Evolutionary conservation across 2,329 filamentous ascomycete genomes (phyloP).

Genomic region (Aspergillus fumigatus): DNA sequence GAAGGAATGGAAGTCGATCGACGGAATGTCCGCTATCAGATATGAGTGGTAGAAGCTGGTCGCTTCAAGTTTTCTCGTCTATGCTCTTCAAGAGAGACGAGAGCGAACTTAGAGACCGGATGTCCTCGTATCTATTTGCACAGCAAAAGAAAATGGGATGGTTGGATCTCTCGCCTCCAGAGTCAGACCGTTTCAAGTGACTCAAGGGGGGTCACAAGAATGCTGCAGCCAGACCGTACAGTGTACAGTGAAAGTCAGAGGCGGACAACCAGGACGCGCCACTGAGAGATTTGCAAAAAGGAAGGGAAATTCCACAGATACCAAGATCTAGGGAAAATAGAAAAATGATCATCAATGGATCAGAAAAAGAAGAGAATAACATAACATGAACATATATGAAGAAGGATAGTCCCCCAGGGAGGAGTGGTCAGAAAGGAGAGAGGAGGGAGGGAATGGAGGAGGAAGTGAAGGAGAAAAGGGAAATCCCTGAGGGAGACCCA

Average conservation of each 20-base stretch:
- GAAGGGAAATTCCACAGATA: constrained; percentile 26
- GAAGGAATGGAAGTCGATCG: constrained; percentile 30
- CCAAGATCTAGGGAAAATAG: constrained; percentile 19
- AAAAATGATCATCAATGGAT: constrained; percentile 2
- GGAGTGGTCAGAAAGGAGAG: constrained; percentile 9
- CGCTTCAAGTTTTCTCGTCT: neutral
- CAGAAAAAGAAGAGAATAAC: constrained; percentile 17
- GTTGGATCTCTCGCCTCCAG: constrained; percentile 6
- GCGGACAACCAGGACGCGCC: constrained; percentile 39
- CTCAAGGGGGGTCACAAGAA: constrained; percentile 17
- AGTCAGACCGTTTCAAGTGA: constrained; percentile 10
- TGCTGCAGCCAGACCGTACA: constrained; percentile 16
- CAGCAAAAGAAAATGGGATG: constrained; percentile 21
- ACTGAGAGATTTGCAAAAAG: constrained; percentile 10
- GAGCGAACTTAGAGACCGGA: constrained; percentile 19
- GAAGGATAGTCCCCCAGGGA: constrained; percentile 14
- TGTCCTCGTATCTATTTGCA: constrained; percentile 19
- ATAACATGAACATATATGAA: constrained; percentile 17
- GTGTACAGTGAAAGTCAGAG: constrained; percentile 26
- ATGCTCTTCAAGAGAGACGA: constrained; percentile 11
- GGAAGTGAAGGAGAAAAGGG: constrained; percentile 3
- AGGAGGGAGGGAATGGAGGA: constrained; percentile 7
- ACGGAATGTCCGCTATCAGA: constrained; percentile 28
- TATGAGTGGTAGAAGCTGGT: constrained; percentile 6
- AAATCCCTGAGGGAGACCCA: neutral